Conservation (phyloP, 2,329 filamentous ascomycete species). For the Colletotrichum costaricense region DNA sequence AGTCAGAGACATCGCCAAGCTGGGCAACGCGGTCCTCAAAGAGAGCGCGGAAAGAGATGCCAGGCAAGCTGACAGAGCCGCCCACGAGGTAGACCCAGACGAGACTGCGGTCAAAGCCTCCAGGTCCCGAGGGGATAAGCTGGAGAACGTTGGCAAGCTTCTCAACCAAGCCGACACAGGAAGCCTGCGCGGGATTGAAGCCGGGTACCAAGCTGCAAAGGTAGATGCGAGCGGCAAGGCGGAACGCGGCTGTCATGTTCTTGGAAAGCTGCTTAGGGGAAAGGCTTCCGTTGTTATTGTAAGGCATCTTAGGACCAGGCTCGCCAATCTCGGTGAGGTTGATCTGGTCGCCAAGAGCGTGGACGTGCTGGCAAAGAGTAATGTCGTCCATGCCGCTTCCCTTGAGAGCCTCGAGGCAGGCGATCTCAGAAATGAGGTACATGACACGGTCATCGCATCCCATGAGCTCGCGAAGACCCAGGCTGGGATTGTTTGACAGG, state of each 20-base stretch:
- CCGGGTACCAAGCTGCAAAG: constrained; percentile 95
- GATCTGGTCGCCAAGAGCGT: constrained; percentile 88
- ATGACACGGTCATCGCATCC: constrained; percentile 97
- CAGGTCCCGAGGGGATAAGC: constrained; percentile 82
- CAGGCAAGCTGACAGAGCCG: constrained; percentile 79
- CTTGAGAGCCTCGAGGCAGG: constrained; percentile 93
- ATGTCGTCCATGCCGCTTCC: constrained; percentile 85
- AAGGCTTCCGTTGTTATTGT: constrained; percentile 78
- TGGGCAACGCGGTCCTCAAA: constrained; percentile 80
- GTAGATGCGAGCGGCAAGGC: constrained; percentile 92
- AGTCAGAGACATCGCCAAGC: constrained; percentile 80
- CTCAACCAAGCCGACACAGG: constrained; percentile 80
- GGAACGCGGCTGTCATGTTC: constrained; percentile 93
- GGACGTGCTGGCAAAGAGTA: constrained; percentile 88
- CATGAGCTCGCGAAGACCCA: constrained; percentile 92
- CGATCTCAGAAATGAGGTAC: constrained; percentile 98
- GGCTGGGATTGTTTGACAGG: constrained; percentile 72
- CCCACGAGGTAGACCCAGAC: constrained; percentile 94
- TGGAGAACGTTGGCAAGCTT: constrained; percentile 82
- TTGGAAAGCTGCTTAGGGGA: constrained; percentile 84
- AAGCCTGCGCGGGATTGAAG: constrained; percentile 79
- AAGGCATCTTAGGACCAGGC: constrained; percentile 68
- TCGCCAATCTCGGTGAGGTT: constrained; percentile 79
- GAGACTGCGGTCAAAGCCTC: constrained; percentile 89
- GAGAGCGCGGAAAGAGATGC: constrained; percentile 80